Base-by-base conservation (phyloP, 2,329 filamentous ascomycete species). In the Exserohilum turcica region DNA sequence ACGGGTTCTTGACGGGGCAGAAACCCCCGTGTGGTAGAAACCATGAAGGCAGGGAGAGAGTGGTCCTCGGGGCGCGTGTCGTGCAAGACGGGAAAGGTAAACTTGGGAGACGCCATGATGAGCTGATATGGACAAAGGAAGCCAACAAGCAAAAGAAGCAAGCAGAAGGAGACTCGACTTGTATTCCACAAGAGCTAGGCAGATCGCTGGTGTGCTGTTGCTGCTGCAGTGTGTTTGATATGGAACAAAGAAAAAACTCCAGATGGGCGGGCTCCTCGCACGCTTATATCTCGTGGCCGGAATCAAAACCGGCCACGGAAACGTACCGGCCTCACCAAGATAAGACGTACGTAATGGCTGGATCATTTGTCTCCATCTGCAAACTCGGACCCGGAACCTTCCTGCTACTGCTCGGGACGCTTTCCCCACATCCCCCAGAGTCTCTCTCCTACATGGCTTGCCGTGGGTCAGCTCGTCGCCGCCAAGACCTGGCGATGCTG, bases 41-140 rank as follows among this genome's bases (percentile, higher is more conserved):
- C 88, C 85, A 91, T 90, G 79, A 92, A 92, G 64, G 88, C 85
- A 5, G 86, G 86, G 24, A 90, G 78, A 37, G 84, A 82, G 49
- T 70, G 82, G 73, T 90, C 85, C 54, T 85, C 74, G 1, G 86
- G 84, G 70, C 76, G 79, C 53, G 85, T 82, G 76, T 89, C 86
- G 51, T 80, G 76, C 37, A 90, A 79, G 74, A 90, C 83, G 48
- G 80, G 76, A 71, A 90, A 89, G 57, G 72, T 52, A 46, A 75
- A 74, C n/a, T 58, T 50, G 38, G 66, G 54, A 28, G 58, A 48
- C 48, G 65, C 44, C 67, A 73, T 72, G 42, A 29, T 88, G 86
- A 32, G n/a, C n/a, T n/a, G n/a, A n/a, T n/a, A n/a, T n/a, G n/a
- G n/a, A n/a, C n/a, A n/a, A n/a, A 21, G 40, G 38, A 31, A 49